These are phyloP conservation scores for Paralagenidium karlingii DNA, from an alignment of 352 stramenopile genomes.

Conservation along the genomic window DNA sequence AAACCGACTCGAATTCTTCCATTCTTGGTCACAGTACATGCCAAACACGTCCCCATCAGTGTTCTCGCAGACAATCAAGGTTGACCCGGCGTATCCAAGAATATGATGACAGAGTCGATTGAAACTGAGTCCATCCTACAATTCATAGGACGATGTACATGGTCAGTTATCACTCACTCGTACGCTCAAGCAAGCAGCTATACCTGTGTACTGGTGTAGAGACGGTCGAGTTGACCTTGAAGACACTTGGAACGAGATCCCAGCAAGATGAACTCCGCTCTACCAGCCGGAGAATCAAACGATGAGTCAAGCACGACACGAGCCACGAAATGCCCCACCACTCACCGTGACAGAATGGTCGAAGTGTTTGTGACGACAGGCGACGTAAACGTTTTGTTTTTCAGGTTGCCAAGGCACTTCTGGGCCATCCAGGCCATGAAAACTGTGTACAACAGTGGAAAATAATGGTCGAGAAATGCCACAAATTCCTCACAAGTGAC, in stretches of 20 bases:
- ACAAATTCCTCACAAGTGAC: conserved; percentile 48
- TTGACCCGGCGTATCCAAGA: conserved; percentile 62
- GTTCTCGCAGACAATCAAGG: conserved; percentile 53
- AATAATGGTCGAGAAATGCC: conserved; percentile 38
- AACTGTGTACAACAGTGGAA: conserved; percentile 60
- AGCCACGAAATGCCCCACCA: not conserved
- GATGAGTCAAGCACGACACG: not conserved
- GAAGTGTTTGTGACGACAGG: conserved; percentile 44
- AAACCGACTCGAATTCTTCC: conserved; percentile 68
- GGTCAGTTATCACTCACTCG: not conserved
- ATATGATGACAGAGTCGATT: conserved; percentile 76
- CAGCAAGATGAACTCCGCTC: conserved; percentile 49
- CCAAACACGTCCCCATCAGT: conserved; percentile 69
- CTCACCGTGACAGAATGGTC: conserved; percentile 55
- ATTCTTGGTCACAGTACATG: conserved; percentile 78
- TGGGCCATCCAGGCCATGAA: conserved; percentile 60
- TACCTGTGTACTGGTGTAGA: conserved; percentile 75
- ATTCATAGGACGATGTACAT: too few species aligned
- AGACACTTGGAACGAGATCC: conserved; percentile 40
- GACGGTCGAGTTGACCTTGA: conserved; percentile 36
- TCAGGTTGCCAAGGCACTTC: conserved; percentile 33
- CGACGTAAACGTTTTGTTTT: conserved; percentile 30
- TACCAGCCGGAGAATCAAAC: conserved; percentile 5
- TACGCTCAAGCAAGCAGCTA: not conserved
- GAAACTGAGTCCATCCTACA: conserved; percentile 70